phyloP scores from a whole-genome alignment of 116 monocot species.

The Trichopus zeylanicus region DNA sequence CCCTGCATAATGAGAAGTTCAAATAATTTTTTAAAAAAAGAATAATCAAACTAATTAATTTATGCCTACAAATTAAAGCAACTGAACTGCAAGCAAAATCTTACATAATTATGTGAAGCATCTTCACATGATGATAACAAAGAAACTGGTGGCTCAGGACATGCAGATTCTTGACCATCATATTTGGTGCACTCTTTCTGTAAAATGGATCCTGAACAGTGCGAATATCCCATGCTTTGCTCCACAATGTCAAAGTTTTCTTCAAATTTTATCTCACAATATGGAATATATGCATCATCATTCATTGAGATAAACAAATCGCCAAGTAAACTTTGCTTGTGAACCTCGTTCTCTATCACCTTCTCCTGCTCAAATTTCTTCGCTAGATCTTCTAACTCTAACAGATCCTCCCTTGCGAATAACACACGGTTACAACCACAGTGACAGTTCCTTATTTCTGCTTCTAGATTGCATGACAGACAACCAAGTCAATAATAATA shows the following conservation, averaged over 20 bases:
- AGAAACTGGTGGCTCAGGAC: slow-evolving; percentile 10
- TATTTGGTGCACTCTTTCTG: background rate
- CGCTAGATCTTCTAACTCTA: slow-evolving; percentile 56
- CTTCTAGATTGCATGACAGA: slow-evolving; percentile 27
- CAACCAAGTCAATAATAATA: background rate
- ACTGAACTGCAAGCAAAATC: background rate
- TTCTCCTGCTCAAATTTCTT: slow-evolving; percentile 65
- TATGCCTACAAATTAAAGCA: background rate
- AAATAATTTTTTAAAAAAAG: too few relatives aligned
- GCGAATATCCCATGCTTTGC: slow-evolving; percentile 1
- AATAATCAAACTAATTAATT: too few relatives aligned
- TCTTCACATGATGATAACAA: slow-evolving; percentile 2
- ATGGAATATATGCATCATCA: slow-evolving; percentile 35
- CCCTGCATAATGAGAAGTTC: slow-evolving; percentile 23
- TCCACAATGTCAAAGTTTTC: slow-evolving; percentile 6
- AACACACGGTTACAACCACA: slow-evolving; percentile 42
- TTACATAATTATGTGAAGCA: slow-evolving; percentile 23
- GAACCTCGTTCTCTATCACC: slow-evolving; percentile 28
- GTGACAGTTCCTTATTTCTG: slow-evolving; percentile 32
- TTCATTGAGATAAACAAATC: slow-evolving; percentile 11
- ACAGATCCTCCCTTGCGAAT: slow-evolving; percentile 41
- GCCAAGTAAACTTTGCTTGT: slow-evolving; percentile 17
- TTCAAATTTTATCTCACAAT: slow-evolving; percentile 41
- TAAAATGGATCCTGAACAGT: too few relatives aligned
- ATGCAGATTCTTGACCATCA: slow-evolving; percentile 12